A percentile compares a stretch with the other conserved stretches of the same genome.
phyloP scores from a whole-genome alignment of 192 early-diverging fungal genomes.

The Backusella circina region DNA sequence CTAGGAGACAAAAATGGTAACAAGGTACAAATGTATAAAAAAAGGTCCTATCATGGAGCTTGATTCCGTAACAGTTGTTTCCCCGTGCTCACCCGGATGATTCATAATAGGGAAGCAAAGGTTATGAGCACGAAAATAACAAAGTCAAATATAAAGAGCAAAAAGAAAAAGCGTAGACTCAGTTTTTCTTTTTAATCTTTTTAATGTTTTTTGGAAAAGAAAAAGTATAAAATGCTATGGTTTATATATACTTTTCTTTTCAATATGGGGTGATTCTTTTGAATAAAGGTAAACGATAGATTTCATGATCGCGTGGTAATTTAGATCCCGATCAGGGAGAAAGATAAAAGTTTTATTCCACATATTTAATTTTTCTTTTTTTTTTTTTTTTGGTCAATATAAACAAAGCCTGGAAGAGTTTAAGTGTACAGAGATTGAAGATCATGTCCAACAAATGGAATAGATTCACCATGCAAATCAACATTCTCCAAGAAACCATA shows the following conservation, averaged over 20 bases:
- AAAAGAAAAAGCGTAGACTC: background rate
- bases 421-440: conserved; percentile 35
- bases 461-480: conserved; percentile 40
- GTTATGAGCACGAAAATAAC: background rate
- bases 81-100: conserved; percentile 11
- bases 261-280: background rate
- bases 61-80: background rate
- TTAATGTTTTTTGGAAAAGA: background rate
- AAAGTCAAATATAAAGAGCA: background rate
- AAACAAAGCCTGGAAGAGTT: background rate
- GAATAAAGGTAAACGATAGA: background rate
- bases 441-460: conserved; percentile 25
- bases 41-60: background rate
- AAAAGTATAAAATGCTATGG: background rate
- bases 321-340: background rate
- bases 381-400: background rate
- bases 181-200: background rate
- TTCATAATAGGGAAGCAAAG: background rate
- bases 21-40: background rate
- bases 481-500: conserved; percentile 42
- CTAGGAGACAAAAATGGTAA: background rate
- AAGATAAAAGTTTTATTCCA: background rate
- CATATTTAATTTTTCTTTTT: background rate
- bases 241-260: background rate
- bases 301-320: background rate